Evolutionary conservation across 1,139 yeast species (phyloP), one percentile per base, ranked within the genome.

Genomic region (Pichia sp.): DNA sequence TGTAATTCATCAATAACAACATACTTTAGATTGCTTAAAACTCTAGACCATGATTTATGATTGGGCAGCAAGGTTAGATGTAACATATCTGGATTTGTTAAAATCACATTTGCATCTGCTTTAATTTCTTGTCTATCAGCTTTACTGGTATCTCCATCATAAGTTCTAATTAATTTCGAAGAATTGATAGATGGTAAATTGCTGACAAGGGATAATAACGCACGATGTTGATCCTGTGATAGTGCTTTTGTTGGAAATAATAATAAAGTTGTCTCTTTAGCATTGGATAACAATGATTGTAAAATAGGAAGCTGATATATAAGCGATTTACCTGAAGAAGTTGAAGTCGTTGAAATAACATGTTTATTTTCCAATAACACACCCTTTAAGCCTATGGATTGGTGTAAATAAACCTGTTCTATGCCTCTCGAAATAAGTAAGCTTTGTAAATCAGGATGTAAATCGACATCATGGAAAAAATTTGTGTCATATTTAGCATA

Each of bases 201-300:
- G 6, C 64, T 62, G 27, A 87, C 66, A n/a, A 89, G 67, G 30
- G 74, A 77, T 42, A 73, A 71, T 45, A 94, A 69, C 12, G 95
- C 82, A 42, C 96, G 69, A 56, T 82, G 82, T 63, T 92, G 99
- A 67, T 92, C 98, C 60, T 92, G 98, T 0, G 98, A 97, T 40
- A 92, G 69, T 0, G 99, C 98, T 58, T 92, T 92, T 0, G 99
- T 92, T 1, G 99, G 98, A 57, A 92, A 92, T 8, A 92, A 80
- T 56, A 86, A 87, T 67, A 94, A 71, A 3, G 96, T 87, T 0
- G 96, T 85, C 0, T 85, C 65, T 6, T 76, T 71, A 4, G 76
- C 74, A 45, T 77, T 75, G 6, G 58, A 53, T 31, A 70, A 66
- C 5, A 80, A 56, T 4, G 70, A 64, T 43, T 73, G 67, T 9